Evolutionary conservation across 2,329 filamentous ascomycete genomes (phyloP), one percentile per base, ranked within the genome.

Genomic region (Lecanicillium sp.): DNA sequence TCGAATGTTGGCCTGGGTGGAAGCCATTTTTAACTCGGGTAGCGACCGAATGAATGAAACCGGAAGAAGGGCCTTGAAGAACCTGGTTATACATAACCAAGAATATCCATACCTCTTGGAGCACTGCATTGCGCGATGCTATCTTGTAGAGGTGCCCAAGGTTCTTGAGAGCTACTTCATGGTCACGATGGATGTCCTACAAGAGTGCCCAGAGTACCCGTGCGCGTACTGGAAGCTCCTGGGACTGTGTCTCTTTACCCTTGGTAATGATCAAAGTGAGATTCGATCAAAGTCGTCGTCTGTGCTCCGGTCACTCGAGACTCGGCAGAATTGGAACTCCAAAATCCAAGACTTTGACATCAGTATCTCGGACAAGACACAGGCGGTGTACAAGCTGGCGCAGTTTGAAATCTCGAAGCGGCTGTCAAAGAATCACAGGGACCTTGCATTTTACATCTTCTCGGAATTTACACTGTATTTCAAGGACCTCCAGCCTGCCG

Each of bases 311-410:
- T 80, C 79, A 0, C 68, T 97, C 2, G 92, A 97, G 59, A 80
- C 88, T 48, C 78, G 87, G 17, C 85, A 92, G 47, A 63, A 64
- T 3, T 69, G 85, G 48, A 92, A 79, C 47, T 95, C 90, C 2
- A 94, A 94, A 55, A 79, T 98, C 6, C 87, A 95, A 56, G 92
- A 98, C 57, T 94, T 96, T 43, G 92, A 98, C 53, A 97, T 98
- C 52, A 96, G 89, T 57, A 92, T 98, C 42, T 94, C 90, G 0
- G 94, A 98, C 63, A 97, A 96, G 63, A 98, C 94, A 0, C 94
- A 94, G 48, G 89, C 90, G 0, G 90, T 98, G 3, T 98, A 97
- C 64, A 98, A 98, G 63, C 71, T 94, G 32, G 92, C 94, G 0
- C 92, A 98, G 55, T 97, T 96, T 48, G 90, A 97, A 56, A 94